Evolutionary conservation across 1,284 basidiomycete species (phyloP).

Genomic region (Trichosporon ovoides): DNA sequence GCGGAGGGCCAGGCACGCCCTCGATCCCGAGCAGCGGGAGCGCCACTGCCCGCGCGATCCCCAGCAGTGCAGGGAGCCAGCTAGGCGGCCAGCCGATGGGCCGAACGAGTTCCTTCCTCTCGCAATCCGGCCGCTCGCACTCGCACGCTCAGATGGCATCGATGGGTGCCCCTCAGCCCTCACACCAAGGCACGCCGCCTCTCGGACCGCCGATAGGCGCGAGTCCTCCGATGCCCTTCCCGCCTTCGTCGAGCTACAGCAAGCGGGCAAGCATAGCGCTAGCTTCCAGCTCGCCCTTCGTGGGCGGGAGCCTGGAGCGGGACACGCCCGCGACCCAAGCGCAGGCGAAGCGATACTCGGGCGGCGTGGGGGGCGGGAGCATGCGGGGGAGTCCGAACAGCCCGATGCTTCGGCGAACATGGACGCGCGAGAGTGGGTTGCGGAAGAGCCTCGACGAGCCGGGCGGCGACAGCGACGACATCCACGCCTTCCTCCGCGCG

Average conservation of each 20-base stretch:
- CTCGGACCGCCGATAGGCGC: not conserved
- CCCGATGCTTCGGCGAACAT: slow-evolving; percentile 25
- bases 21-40: not conserved
- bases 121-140: slow-evolving; percentile 46
- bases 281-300: slow-evolving; percentile 32
- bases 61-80: not conserved
- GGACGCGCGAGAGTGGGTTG: slow-evolving; percentile 32
- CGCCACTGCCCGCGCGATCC: slow-evolving; percentile 8
- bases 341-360: too few relatives aligned
- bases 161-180: slow-evolving; percentile 21
- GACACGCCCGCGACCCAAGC: slow-evolving; percentile 14
- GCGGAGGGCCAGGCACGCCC: not conserved
- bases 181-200: not conserved
- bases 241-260: slow-evolving; percentile 35
- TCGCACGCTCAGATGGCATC: slow-evolving; percentile 45
- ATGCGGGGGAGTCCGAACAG: slow-evolving; percentile 3
- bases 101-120: slow-evolving; percentile 44
- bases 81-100: not conserved
- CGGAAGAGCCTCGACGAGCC: slow-evolving; percentile 32
- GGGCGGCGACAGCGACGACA: slow-evolving; percentile 40
- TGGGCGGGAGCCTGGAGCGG: slow-evolving; percentile 35
- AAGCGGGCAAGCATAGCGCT: slow-evolving; percentile 35
- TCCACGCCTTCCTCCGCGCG: slow-evolving; percentile 45
- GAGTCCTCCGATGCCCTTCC: slow-evolving; percentile 16
- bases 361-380: not conserved